Percentiles rank a stretch among this genome's conserved stretches.
These are phyloP conservation scores for Marasmius sp. DNA, from an alignment of 1,284 basidiomycete genomes.

Conservation along the genomic window DNA sequence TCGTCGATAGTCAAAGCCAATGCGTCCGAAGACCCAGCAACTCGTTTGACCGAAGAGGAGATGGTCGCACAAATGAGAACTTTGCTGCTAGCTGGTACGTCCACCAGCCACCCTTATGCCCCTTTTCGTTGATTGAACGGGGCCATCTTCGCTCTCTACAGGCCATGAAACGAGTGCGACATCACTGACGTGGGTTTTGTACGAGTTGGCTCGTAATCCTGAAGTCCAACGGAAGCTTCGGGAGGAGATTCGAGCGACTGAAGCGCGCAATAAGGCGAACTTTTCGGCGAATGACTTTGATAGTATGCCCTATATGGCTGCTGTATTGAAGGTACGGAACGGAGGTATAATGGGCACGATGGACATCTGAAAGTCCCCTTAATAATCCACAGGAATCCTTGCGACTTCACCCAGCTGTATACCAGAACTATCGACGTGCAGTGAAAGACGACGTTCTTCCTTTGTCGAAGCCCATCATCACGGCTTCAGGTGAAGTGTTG, in stretches of 20 bases:
- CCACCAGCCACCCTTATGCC: too few species aligned
- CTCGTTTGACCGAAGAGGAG: constrained; percentile 4
- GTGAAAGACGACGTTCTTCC: constrained; percentile 38
- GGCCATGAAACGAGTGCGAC: constrained; percentile 10
- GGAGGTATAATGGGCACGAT: not conserved
- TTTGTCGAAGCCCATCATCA: constrained; percentile 34
- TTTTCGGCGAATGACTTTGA: constrained; percentile 42
- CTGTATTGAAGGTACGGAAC: constrained; percentile 41
- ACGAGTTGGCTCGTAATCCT: constrained; percentile 38
- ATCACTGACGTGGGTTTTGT: constrained; percentile 40
- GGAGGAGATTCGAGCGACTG: constrained; percentile 36
- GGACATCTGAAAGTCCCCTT: too few species aligned
- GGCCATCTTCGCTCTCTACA: not conserved
- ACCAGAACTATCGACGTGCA: constrained; percentile 41
- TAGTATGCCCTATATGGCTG: constrained; percentile 41
- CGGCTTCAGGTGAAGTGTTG: constrained; percentile 27
- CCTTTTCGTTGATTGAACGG: not conserved
- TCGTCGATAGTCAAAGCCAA: constrained; percentile 3
- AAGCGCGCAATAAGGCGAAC: constrained; percentile 34
- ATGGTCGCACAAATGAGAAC: constrained; percentile 7
- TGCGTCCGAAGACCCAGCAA: not conserved
- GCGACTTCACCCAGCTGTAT: constrained; percentile 44
- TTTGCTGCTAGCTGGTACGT: not conserved
- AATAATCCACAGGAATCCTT: constrained; percentile 37
- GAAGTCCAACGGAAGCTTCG: constrained; percentile 37